These are phyloP conservation scores for Angophora floribunda DNA, from an alignment of 345 rosid genomes.

Conservation along the genomic window DNA sequence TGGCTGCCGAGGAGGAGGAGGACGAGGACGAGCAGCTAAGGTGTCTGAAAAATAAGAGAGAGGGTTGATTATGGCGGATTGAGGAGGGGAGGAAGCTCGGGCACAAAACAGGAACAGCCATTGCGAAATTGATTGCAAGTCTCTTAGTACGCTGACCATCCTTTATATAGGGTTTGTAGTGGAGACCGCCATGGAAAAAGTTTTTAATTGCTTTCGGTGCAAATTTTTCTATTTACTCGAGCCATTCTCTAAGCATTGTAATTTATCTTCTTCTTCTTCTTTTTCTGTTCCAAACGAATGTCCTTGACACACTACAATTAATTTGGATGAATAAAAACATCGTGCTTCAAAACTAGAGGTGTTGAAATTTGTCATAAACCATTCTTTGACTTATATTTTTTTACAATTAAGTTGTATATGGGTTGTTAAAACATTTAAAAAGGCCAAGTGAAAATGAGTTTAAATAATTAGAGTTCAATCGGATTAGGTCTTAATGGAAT, in stretches of 20 bases:
- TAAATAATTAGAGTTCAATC: background rate
- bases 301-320: background rate
- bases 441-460: background rate
- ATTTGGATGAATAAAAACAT: background rate
- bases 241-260: background rate
- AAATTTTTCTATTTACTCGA: background rate
- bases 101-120: background rate
- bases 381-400: background rate
- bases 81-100: background rate
- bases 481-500: background rate
- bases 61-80: background rate
- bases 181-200: background rate
- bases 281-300: background rate
- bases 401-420: background rate
- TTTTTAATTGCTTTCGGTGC: background rate
- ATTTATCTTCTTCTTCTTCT: background rate
- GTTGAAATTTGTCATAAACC: background rate
- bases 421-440: background rate
- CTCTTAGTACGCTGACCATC: background rate
- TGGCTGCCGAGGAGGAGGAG: background rate
- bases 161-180: background rate
- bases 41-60: background rate
- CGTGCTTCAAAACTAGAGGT: background rate
- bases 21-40: background rate
- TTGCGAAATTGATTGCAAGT: background rate